These are phyloP conservation scores for Pseudogymnoascus sp. DNA, from an alignment of 2,329 filamentous ascomycete genomes.

Conservation along the genomic window DNA sequence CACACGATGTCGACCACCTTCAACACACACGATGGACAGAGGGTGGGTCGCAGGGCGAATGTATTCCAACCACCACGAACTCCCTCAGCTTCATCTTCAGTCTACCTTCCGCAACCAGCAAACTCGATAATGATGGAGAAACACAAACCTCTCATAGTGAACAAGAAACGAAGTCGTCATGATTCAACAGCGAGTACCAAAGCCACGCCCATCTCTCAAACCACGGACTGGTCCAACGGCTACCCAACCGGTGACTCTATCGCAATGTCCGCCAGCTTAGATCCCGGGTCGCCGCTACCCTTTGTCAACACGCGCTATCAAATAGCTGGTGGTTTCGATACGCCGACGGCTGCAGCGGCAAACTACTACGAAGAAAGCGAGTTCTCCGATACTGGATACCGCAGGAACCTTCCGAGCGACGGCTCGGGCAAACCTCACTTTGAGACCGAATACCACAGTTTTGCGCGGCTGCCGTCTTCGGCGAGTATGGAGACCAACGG, in stretches of 20 bases:
- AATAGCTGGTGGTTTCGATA: slow-evolving; percentile 42
- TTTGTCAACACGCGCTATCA: slow-evolving; percentile 44
- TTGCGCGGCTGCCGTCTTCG: neutral
- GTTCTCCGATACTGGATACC: slow-evolving; percentile 32
- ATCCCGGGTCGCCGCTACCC: slow-evolving; percentile 29
- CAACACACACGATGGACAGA: slow-evolving; percentile 6
- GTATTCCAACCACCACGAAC: slow-evolving; percentile 37
- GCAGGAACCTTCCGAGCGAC: slow-evolving; percentile 21
- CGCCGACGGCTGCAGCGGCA: slow-evolving; percentile 30
- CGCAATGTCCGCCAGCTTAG: slow-evolving; percentile 9
- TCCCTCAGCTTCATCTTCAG: slow-evolving; percentile 28
- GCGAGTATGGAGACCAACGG: slow-evolving; percentile 17
- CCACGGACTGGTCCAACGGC: slow-evolving; percentile 7
- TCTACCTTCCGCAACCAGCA: slow-evolving; percentile 21
- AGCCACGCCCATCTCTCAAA: slow-evolving; percentile 9
- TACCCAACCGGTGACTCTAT: slow-evolving; percentile 9
- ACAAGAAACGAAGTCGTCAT: slow-evolving; percentile 16
- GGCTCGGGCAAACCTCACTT: neutral
- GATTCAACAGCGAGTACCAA: slow-evolving; percentile 13
- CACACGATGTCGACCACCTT: slow-evolving; percentile 5
- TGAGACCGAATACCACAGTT: slow-evolving; percentile 12
- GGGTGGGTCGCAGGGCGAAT: slow-evolving; percentile 17
- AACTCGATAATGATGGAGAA: slow-evolving; percentile 3
- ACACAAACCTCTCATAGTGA: neutral
- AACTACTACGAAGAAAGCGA: slow-evolving; percentile 27